These are phyloP conservation scores for Globisporangium sylvaticum DNA, from an alignment of 352 stramenopile genomes.

Conservation along the genomic window DNA sequence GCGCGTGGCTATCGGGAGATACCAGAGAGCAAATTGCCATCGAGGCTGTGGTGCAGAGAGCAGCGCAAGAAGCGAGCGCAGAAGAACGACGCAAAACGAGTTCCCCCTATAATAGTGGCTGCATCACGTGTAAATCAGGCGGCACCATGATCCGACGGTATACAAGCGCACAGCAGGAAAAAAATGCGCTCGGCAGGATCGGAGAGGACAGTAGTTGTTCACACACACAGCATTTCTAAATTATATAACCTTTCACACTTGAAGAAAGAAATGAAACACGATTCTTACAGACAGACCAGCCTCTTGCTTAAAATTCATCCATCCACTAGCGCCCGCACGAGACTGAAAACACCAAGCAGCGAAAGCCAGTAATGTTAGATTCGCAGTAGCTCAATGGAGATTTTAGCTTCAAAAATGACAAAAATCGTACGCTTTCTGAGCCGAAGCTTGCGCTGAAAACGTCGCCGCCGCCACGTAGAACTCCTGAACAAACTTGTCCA, in stretches of 20 bases:
- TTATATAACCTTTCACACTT: neutral
- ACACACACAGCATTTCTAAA: neutral
- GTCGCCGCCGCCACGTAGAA: conserved; percentile 55
- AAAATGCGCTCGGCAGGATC: neutral
- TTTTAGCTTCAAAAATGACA: neutral
- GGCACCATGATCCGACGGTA: neutral
- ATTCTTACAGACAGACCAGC: neutral
- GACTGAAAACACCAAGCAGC: neutral
- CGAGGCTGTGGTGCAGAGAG: neutral
- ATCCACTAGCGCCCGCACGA: conserved; percentile 5
- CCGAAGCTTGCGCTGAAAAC: conserved; percentile 34
- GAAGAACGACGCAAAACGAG: neutral
- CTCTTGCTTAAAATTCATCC: neutral
- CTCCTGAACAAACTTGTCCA: conserved; percentile 56
- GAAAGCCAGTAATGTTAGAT: neutral
- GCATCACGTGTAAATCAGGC: neutral
- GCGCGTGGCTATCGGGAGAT: neutral
- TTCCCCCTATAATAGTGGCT: neutral
- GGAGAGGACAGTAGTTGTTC: neutral
- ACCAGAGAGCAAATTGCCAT: neutral
- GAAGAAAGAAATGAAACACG: neutral
- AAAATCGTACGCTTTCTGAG: conserved; percentile 38
- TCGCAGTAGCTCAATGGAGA: too few relatives aligned
- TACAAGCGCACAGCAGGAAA: neutral
- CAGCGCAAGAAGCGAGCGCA: neutral